Evolutionary conservation across 2,329 filamentous ascomycete genomes (phyloP), one percentile per base, ranked within the genome.

Genomic region (Verticillium dahliae): DNA sequence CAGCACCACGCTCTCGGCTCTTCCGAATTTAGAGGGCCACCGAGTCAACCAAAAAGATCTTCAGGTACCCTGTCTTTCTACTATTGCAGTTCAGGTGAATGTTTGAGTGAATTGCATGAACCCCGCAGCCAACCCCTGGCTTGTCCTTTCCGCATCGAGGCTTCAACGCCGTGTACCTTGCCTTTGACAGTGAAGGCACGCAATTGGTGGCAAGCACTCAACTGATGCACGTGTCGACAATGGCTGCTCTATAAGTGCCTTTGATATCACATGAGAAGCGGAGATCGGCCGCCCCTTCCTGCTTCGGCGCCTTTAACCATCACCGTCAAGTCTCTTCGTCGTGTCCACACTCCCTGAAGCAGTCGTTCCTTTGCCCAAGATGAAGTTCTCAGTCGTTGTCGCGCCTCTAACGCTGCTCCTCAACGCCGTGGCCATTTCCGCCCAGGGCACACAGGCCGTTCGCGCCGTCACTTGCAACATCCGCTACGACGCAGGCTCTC

Each of bases 401-500:
- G 41, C 27, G 10, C 57, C 57, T 2, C 11, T 31, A 10, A 13
- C 22, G 57, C 4, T 58, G 6, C 38, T 58, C 27, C 38, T 58
- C 38, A 31, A 22, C 9, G 39, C 39, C 5, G 27, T 10, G 3
- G 22, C 38, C 34, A 22, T 22, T 15, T 39, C 57, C 39, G 57
- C 31, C 1, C 56, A 63, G 56, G 38, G 57, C 6, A 55, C 63
- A 2, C 38, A 39, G 60, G 75, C 76, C 10, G 65, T 90, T 41
- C 85, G 88, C 50, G 70, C 90, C 62, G 72, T 89, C 60, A 84
- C 84, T 10, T 84, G 87, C 74, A 91, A 91, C 70, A 84, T 91
- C 63, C 84, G 88, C 41, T 90, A 87, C 69, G 88, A 86, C 22
- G 85, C 84, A 2, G 67, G 72, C 1, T 70, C 67, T 0, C 84